phyloP scores from a whole-genome alignment of 2,329 filamentous ascomycete genomes.

The Didymella pomorum region DNA sequence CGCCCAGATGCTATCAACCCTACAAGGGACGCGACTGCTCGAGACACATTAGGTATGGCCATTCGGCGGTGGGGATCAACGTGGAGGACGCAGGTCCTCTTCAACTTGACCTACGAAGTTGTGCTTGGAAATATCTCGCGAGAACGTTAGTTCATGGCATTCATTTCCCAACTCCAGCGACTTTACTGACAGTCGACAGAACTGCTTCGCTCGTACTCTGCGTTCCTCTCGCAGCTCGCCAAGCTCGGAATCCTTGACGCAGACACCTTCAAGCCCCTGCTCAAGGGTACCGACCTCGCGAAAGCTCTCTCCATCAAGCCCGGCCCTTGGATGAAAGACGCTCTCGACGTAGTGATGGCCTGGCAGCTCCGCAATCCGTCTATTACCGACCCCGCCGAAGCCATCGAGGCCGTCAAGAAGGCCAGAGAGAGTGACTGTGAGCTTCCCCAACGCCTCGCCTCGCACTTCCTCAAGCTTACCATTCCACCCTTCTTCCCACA shows the following conservation, averaged over 20 bases:
- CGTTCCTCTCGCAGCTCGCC: conserved; percentile 62
- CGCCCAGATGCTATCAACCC: conserved; percentile 57
- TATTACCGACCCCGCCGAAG: conserved; percentile 62
- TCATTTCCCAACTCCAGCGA: neutral
- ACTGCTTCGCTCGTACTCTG: conserved; percentile 61
- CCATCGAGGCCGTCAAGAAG: conserved; percentile 56
- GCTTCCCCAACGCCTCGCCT: conserved; percentile 58
- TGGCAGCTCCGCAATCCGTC: conserved; percentile 89
- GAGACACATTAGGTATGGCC: conserved; percentile 76
- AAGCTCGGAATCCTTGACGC: conserved; percentile 61
- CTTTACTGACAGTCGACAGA: conserved; percentile 38
- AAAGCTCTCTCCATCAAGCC: conserved; percentile 71
- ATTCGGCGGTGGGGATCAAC: conserved; percentile 75
- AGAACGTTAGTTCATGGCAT: conserved; percentile 51
- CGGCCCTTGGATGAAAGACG: conserved; percentile 83
- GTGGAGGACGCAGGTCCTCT: conserved; percentile 77
- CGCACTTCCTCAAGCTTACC: conserved; percentile 67
- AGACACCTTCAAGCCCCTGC: conserved; percentile 57
- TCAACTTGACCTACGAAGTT: conserved; percentile 71
- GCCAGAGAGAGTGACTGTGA: conserved; percentile 56
- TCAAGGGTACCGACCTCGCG: conserved; percentile 79
- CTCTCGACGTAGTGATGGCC: conserved; percentile 79
- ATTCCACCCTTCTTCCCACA: conserved; percentile 71
- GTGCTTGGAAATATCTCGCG: conserved; percentile 49
- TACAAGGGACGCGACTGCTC: conserved; percentile 52